Percentiles rank a stretch among this genome's conserved stretches.
These are phyloP conservation scores for Mycena floridula DNA, from an alignment of 768 basidiomycete genomes.

Conservation along the genomic window DNA sequence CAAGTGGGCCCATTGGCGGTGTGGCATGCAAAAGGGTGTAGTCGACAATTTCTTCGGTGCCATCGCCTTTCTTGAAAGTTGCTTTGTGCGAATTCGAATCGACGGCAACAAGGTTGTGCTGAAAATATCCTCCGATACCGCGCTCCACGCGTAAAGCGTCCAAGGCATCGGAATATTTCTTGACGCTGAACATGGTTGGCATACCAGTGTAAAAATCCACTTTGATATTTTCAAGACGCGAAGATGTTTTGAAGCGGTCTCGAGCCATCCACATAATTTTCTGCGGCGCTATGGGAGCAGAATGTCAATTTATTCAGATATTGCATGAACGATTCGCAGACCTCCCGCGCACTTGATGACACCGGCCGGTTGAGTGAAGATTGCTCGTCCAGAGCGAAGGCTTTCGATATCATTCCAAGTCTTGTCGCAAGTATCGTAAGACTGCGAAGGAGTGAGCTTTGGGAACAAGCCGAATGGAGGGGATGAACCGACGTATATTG, in stretches of 20 bases:
- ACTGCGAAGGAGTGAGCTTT: too few species aligned
- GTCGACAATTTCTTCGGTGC: conserved; percentile 59
- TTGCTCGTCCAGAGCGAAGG: conserved; percentile 71
- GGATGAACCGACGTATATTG: too few species aligned
- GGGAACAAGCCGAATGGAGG: too few species aligned
- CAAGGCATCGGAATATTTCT: conserved; percentile 90
- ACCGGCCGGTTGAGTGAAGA: conserved; percentile 94
- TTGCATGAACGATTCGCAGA: conserved; percentile 19
- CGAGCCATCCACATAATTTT: conserved; percentile 98
- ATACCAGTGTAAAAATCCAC: conserved; percentile 84
- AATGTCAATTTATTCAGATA: background rate
- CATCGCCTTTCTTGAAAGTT: conserved; percentile 78
- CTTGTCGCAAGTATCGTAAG: conserved; percentile 85
- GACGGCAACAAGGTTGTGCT: conserved; percentile 75
- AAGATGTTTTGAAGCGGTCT: conserved; percentile 68
- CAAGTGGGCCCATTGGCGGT: conserved; percentile 89
- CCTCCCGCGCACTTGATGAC: conserved; percentile 93
- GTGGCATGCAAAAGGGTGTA: conserved; percentile 82
- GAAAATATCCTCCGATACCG: conserved; percentile 75
- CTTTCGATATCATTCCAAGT: conserved; percentile 78
- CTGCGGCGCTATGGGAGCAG: conserved; percentile 53
- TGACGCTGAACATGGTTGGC: conserved; percentile 95
- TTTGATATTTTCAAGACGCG: conserved; percentile 46
- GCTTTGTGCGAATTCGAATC: conserved; percentile 69
- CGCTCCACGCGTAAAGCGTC: conserved; percentile 72